These are phyloP conservation scores for Lepidium africanum DNA, from an alignment of 345 rosid genomes.

Conservation along the genomic window DNA sequence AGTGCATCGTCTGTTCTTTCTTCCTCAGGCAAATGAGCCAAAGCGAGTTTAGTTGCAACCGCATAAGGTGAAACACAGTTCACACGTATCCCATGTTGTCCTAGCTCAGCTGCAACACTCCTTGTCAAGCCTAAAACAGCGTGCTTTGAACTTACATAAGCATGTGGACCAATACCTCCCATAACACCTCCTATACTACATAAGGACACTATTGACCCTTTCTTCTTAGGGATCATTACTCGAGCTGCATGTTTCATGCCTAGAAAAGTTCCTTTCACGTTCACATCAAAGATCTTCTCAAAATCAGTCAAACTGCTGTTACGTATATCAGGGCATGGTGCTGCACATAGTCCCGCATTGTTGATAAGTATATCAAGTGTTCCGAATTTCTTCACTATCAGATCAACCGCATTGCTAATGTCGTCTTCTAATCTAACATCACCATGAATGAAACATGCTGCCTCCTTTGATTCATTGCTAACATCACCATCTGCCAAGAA, in stretches of 20 bases:
- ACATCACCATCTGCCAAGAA: too few species aligned
- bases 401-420: slow-evolving; percentile 57
- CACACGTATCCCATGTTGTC: slow-evolving; percentile 80
- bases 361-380: slow-evolving; percentile 68
- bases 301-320: slow-evolving; percentile 37
- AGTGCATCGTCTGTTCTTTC: slow-evolving; percentile 61
- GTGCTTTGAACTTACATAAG: slow-evolving; percentile 80
- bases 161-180: slow-evolving; percentile 76
- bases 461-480: slow-evolving; percentile 23
- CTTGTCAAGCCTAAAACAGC: slow-evolving; percentile 69
- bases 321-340: slow-evolving; percentile 69
- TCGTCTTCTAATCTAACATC: slow-evolving; percentile 69
- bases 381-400: slow-evolving; percentile 46
- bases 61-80: slow-evolving; percentile 94
- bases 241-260: slow-evolving; percentile 94
- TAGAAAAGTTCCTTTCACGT: slow-evolving; percentile 71
- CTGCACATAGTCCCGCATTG: slow-evolving; percentile 68
- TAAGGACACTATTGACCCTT: slow-evolving; percentile 55
- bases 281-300: slow-evolving; percentile 60
- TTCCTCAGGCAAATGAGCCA: slow-evolving; percentile 70
- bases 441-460: slow-evolving; percentile 48
- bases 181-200: slow-evolving; percentile 52
- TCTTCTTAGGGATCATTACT: slow-evolving; percentile 57
- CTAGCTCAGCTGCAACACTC: slow-evolving; percentile 89
- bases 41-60: slow-evolving; percentile 48